Evolutionary conservation across 2,329 filamentous ascomycete species (phyloP).

Genomic region (Calonectria ilicicola): DNA sequence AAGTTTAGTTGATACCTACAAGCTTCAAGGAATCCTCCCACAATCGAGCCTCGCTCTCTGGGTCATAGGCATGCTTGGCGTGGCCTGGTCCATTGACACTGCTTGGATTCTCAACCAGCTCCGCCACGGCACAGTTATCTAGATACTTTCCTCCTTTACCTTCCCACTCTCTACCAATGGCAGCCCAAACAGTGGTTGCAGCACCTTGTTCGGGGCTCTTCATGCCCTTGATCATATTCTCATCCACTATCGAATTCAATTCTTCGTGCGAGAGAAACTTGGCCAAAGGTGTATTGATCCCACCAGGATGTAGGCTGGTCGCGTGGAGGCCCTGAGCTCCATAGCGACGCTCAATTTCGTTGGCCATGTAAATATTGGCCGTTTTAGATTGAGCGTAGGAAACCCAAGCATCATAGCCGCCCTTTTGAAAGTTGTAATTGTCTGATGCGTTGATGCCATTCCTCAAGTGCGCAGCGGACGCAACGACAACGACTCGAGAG

Average conservation of each 20-base stretch:
- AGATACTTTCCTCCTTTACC: slow-evolving; percentile 32
- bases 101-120: neutral
- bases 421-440: slow-evolving; percentile 33
- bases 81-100: neutral
- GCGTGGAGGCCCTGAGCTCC: slow-evolving; percentile 50
- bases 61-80: slow-evolving; percentile 25
- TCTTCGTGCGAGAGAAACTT: neutral
- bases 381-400: slow-evolving; percentile 63
- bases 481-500: slow-evolving; percentile 18
- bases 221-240: neutral
- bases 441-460: slow-evolving; percentile 1
- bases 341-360: slow-evolving; percentile 14
- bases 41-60: slow-evolving; percentile 25
- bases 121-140: slow-evolving; percentile 24
- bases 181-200: slow-evolving; percentile 37
- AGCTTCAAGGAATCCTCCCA: slow-evolving; percentile 34
- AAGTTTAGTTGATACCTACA: slow-evolving; percentile 21
- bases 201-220: slow-evolving; percentile 36
- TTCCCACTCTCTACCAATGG: slow-evolving; percentile 34
- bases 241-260: neutral
- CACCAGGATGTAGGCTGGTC: slow-evolving; percentile 25
- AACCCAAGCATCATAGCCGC: slow-evolving; percentile 40
- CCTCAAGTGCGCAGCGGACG: neutral
- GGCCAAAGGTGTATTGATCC: slow-evolving; percentile 47
- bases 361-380: slow-evolving; percentile 61